These are phyloP conservation scores for Cladophialophora yegresii DNA, from an alignment of 2,329 filamentous ascomycete species.

Conservation along the genomic window DNA sequence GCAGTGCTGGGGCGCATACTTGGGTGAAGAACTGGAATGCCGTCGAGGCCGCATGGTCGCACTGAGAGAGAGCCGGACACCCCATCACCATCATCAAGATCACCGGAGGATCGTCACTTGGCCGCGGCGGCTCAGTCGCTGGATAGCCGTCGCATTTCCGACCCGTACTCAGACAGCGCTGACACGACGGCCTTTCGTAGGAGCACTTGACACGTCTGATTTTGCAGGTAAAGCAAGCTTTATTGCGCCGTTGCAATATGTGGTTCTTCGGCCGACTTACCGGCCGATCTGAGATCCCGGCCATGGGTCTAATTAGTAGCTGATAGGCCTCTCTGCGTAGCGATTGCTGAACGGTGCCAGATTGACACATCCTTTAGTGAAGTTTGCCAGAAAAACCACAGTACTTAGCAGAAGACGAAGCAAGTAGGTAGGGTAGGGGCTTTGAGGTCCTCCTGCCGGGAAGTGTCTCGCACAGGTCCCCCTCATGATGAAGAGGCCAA, in stretches of 20 bases:
- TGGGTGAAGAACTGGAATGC: conserved; percentile 37
- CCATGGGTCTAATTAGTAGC: neutral
- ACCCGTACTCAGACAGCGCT: conserved; percentile 42
- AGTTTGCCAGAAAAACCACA: neutral
- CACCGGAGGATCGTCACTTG: conserved; percentile 3
- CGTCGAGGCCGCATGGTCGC: conserved; percentile 3
- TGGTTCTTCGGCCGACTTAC: neutral
- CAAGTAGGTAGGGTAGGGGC: neutral
- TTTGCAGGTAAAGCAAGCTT: conserved; percentile 34
- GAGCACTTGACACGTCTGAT: conserved; percentile 35
- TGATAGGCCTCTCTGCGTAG: neutral
- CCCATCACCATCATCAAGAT: conserved; percentile 21
- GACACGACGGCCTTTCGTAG: conserved; percentile 42
- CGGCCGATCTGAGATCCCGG: neutral
- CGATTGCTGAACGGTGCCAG: neutral
- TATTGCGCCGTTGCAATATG: conserved; percentile 10
- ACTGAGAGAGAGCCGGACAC: conserved; percentile 20
- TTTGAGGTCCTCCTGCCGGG: neutral
- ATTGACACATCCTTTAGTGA: neutral
- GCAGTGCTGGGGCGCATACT: conserved; percentile 35
- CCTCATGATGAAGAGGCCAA: no score
- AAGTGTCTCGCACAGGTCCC: no score
- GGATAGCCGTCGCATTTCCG: conserved; percentile 45
- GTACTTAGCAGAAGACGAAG: neutral
- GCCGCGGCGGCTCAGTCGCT: neutral